Conservation (phyloP, 371 early-diverging fungal genomes). For the Rhizopus sp. region DNA sequence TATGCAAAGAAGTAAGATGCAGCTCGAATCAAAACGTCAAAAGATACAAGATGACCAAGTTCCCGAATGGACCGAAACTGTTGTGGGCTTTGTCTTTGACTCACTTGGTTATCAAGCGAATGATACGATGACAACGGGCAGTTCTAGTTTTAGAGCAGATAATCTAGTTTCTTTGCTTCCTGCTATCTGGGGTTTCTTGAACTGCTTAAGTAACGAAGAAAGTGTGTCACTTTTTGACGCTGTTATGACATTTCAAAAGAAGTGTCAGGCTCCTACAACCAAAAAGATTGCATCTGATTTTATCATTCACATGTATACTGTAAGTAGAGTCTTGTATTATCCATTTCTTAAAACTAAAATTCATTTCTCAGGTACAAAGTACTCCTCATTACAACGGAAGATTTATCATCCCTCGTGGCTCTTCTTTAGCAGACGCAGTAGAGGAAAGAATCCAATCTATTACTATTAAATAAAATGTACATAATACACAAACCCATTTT, state of each 20-base stretch:
- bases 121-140: conserved; percentile 22
- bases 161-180: conserved; percentile 56
- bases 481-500: no score
- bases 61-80: conserved; percentile 54
- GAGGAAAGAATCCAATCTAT: no score
- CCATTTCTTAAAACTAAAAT: not conserved
- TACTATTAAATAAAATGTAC: no score
- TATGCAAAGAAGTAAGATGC: conserved; percentile 15
- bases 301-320: conserved; percentile 40
- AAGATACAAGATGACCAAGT: conserved; percentile 26
- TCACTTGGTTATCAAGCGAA: conserved; percentile 43
- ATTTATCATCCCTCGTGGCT: conserved; percentile 23
- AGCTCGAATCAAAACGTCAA: conserved; percentile 2
- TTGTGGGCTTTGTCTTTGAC: conserved; percentile 56
- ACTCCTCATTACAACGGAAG: conserved; percentile 43
- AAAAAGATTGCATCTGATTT: conserved; percentile 45
- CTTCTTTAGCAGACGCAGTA: no score
- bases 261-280: conserved; percentile 36
- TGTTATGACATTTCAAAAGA: conserved; percentile 35
- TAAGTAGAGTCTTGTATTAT: conserved; percentile 20
- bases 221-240: conserved; percentile 46
- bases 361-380: conserved; percentile 33
- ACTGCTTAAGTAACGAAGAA: conserved; percentile 46
- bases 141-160: conserved; percentile 49
- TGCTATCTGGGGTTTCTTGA: conserved; percentile 63